Conservation (phyloP, 345 rosid species). For the Litchi chinensis region DNA sequence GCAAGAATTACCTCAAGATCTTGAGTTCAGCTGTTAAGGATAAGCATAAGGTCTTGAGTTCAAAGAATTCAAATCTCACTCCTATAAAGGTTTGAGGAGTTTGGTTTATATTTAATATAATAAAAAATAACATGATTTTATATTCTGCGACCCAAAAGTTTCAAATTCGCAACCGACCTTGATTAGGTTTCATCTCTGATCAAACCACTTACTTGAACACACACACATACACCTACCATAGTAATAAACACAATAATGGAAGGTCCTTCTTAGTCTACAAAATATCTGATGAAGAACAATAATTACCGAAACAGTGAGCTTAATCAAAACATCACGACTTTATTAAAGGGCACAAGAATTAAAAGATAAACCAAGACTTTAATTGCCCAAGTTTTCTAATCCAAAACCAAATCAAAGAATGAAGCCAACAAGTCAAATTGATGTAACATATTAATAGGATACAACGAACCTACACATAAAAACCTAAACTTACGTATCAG, state of each 20-base stretch:
- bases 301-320: background rate
- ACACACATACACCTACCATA: background rate
- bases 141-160: background rate
- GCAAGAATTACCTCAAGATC: background rate
- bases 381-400: background rate
- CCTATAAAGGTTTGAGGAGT: background rate
- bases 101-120: background rate
- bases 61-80: too few relatives aligned
- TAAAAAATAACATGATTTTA: too few relatives aligned
- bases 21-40: background rate
- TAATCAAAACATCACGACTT: background rate
- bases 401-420: background rate
- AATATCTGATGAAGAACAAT: background rate
- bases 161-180: background rate
- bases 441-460: too few relatives aligned
- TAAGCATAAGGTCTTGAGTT: background rate
- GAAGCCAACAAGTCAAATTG: background rate
- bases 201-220: background rate
- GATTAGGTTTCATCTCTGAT: background rate
- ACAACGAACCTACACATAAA: background rate
- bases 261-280: background rate
- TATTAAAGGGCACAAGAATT: background rate
- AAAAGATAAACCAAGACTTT: background rate
- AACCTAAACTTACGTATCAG: constrained; percentile 65
- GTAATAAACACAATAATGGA: background rate